Percentiles rank a stretch among this genome's conserved stretches.
phyloP scores from a whole-genome alignment of 1,284 basidiomycete species.

The Sanguinoderma infundibulare region DNA sequence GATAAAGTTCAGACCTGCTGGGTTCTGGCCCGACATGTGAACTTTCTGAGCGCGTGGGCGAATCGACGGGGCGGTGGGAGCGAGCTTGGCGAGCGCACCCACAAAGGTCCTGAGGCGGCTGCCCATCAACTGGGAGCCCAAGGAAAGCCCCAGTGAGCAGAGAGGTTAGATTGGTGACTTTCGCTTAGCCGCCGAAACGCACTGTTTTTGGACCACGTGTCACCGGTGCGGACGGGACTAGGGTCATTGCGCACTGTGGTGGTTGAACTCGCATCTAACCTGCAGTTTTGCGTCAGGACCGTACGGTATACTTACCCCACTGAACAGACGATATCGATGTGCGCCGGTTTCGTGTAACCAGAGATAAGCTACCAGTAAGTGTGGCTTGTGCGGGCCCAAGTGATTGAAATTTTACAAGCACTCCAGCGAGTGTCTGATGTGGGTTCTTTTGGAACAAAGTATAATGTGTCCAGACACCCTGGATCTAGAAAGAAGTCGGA shows the following conservation, averaged over 20 bases:
- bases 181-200: not conserved
- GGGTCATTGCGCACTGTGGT: not conserved
- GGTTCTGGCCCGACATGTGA: not conserved
- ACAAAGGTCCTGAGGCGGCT: conserved; percentile 3
- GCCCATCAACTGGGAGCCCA: not conserved
- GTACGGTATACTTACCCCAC: too few relatives aligned
- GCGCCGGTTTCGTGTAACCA: not conserved
- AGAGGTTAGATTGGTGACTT: not conserved
- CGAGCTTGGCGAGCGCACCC: not conserved
- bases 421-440: not conserved
- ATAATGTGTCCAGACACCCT: not conserved
- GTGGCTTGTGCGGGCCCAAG: too few relatives aligned
- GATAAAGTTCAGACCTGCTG: conserved; percentile 1
- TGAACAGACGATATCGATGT: too few relatives aligned
- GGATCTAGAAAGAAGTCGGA: not conserved
- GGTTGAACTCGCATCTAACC: not conserved
- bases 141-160: not conserved
- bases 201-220: not conserved
- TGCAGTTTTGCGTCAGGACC: not conserved
- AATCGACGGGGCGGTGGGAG: not conserved
- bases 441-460: not conserved
- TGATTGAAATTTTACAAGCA: not conserved
- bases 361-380: too few relatives aligned
- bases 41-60: not conserved
- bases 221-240: not conserved